phyloP scores from a whole-genome alignment of 2,329 filamentous ascomycete species.

The Myriosclerotinia curreyana region DNA sequence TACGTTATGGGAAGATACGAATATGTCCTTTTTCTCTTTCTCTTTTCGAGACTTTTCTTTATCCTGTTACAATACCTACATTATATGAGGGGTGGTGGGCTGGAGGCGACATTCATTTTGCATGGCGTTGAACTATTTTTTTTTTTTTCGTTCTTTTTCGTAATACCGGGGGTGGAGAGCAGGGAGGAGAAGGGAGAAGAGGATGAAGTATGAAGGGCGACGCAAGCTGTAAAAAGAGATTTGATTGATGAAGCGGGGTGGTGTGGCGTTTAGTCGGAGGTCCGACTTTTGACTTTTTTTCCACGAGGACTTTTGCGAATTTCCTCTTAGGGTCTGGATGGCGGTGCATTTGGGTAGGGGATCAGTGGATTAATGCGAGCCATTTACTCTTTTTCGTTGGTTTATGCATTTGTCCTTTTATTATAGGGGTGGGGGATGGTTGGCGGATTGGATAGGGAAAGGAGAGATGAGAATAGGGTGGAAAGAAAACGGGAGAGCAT shows the following conservation, averaged over 20 bases:
- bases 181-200: neutral
- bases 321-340: neutral
- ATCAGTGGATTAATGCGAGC: conserved; percentile 5
- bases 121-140: conserved; percentile 2
- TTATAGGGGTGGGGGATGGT: neutral
- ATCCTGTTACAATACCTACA: conserved; percentile 17
- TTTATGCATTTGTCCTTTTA: conserved; percentile 12
- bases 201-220: neutral
- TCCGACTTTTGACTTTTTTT: conserved; percentile 1
- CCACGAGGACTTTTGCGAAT: neutral
- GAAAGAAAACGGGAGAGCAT: neutral
- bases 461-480: neutral
- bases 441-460: neutral
- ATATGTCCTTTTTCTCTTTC: conserved; percentile 7
- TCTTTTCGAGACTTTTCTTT: neutral
- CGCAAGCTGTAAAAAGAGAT: conserved; percentile 14
- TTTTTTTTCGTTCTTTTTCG: neutral
- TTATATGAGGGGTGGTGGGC: conserved; percentile 12
- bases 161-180: neutral
- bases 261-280: conserved; percentile 13
- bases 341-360: conserved; percentile 15
- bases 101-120: conserved; percentile 7
- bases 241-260: conserved; percentile 17
- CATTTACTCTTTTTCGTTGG: conserved; percentile 8
- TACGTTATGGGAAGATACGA: conserved; percentile 13